Evolutionary conservation across 2,329 filamentous ascomycete genomes (phyloP), one percentile per base, ranked within the genome.

Genomic region (Allantophomopsis lycopodina): DNA sequence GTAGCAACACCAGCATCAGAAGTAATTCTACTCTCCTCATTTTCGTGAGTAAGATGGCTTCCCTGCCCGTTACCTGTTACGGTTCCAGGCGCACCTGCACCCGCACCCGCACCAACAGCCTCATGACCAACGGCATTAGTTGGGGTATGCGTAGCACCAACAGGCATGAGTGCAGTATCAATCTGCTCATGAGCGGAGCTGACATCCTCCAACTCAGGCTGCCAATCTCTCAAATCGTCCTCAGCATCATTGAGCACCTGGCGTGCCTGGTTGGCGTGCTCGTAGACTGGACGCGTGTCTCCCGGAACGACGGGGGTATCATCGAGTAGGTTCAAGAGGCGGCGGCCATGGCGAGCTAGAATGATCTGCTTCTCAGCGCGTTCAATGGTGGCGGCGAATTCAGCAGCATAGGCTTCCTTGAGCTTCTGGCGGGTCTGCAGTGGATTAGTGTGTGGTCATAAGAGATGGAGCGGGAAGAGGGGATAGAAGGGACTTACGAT

Each of bases 321-420:
- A 52, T 98, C 91, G 10, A 98, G 73, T 32, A 94, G 73, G 50
- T 82, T 78, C 41, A 98, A 60, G 30, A 98, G 73, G 34, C 86
- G 79, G 40, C 86, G 82, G 15, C 87, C 89, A 57, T 96, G 88
- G 53, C 83, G 84, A 42, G 91, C 89, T 13, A 98, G 73, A 44
- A 98, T 84, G 52, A 89, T 83, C 59, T 98, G 91, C 66, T 96
- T 96, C 67, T 96, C 91, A 17, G 87, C 87, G 23, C 89, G 83
- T 67, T 98, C 91, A 51, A 98, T 94, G 15, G 87, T 84, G 43
- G 88, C 87, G 13, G 83, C 76, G 47, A 94, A 84, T 58, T 96
- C 87, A 44, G 83, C 61, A 48, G 88, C 84, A 56, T 89, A 96
- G 17, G 91, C 85, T 61, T 95, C 85, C 64, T 94, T 95, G 63